A percentile compares a stretch with the other conserved stretches of the same genome.
Evolutionary conservation across 495 filamentous ascomycete species (phyloP).

Genomic region (Hypomontagnella monticulosa): DNA sequence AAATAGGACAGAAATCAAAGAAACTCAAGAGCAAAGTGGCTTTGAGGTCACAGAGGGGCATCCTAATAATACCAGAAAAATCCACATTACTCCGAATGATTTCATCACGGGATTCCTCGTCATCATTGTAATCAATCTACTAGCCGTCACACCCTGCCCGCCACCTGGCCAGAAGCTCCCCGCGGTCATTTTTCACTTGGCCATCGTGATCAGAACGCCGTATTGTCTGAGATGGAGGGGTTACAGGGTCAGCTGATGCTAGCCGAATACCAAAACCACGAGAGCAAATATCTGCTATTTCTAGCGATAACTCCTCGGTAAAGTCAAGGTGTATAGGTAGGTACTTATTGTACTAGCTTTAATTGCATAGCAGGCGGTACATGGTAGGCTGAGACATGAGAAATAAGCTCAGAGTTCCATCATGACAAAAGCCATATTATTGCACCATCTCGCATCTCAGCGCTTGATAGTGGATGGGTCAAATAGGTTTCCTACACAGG

Average conservation of each 20-base stretch:
- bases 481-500: background rate
- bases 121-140: slow-evolving; percentile 37
- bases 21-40: background rate
- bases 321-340: background rate
- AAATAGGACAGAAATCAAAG: background rate
- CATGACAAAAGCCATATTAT: slow-evolving; percentile 20
- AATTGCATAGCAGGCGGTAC: background rate
- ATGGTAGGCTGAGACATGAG: background rate
- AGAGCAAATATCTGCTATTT: slow-evolving; percentile 26
- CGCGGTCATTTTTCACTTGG: slow-evolving; percentile 7
- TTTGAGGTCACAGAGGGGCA: slow-evolving; percentile 3
- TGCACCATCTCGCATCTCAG: slow-evolving; percentile 28
- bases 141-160: slow-evolving; percentile 23
- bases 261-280: slow-evolving; percentile 19
- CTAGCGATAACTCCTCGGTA: slow-evolving; percentile 8
- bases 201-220: slow-evolving; percentile 18
- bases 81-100: slow-evolving; percentile 28
- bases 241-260: slow-evolving; percentile 36
- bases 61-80: slow-evolving; percentile 4
- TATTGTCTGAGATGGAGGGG: slow-evolving; percentile 7
- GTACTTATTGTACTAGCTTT: too few relatives aligned
- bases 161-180: slow-evolving; percentile 28
- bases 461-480: background rate
- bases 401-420: slow-evolving; percentile 10
- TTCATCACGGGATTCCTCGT: slow-evolving; percentile 36